Evolutionary conservation across 2,329 filamentous ascomycete species (phyloP).

Genomic region (Cytospora schulzeri): DNA sequence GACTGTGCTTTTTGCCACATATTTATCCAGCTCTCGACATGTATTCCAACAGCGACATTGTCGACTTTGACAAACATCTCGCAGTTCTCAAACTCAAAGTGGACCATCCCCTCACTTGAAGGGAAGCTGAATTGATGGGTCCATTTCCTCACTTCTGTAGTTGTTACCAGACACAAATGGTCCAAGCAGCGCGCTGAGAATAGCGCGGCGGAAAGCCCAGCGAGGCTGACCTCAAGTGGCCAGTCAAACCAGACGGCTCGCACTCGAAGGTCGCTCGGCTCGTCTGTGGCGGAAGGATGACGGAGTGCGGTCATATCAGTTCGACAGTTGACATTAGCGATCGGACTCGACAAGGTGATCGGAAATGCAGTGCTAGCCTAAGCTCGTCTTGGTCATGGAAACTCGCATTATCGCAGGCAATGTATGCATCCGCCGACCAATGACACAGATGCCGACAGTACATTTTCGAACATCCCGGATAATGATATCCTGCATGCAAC

Average conservation of each 20-base stretch:
- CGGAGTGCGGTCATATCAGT: background rate
- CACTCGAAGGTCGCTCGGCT: background rate
- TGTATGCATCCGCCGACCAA: background rate
- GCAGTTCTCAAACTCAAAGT: background rate
- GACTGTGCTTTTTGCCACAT: background rate
- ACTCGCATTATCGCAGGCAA: constrained; percentile 1
- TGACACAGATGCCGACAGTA: constrained; percentile 5
- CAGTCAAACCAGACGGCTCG: background rate
- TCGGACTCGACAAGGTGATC: background rate
- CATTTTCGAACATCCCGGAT: background rate
- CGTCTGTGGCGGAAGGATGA: background rate
- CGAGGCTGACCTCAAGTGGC: background rate
- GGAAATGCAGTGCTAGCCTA: background rate
- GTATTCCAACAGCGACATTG: background rate
- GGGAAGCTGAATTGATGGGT: background rate
- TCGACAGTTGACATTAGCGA: background rate
- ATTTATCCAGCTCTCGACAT: background rate
- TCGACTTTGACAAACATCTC: background rate
- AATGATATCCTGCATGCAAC: constrained; percentile 8
- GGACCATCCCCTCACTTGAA: background rate
- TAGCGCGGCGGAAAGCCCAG: background rate
- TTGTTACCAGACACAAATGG: background rate
- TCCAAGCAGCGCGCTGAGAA: background rate
- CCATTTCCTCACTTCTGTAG: background rate
- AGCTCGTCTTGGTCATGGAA: background rate